phyloP scores from a whole-genome alignment of 2,329 filamentous ascomycete species.

The Ascosphaera apis region DNA sequence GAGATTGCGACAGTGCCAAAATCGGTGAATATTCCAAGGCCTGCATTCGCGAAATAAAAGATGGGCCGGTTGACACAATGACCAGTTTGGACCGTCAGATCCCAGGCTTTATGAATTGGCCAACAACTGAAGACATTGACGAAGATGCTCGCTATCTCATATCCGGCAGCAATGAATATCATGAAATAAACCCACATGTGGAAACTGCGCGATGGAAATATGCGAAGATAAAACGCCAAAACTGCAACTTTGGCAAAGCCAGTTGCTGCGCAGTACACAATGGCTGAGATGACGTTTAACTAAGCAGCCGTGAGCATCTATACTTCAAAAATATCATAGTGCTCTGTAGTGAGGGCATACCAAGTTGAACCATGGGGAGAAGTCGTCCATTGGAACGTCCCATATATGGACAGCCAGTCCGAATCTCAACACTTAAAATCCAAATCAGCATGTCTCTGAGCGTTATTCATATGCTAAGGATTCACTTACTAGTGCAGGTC shows the following conservation, averaged over 20 bases:
- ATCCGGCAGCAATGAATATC: constrained; percentile 8
- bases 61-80: constrained; percentile 11
- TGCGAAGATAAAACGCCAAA: constrained; percentile 11
- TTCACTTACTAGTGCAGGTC: constrained; percentile 8
- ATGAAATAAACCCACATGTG: background rate
- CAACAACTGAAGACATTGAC: constrained; percentile 11
- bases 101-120: constrained; percentile 10
- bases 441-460: background rate
- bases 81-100: constrained; percentile 6
- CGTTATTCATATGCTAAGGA: background rate
- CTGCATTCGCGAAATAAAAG: constrained; percentile 12
- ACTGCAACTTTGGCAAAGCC: constrained; percentile 13
- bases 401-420: background rate
- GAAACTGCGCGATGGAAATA: constrained; percentile 10
- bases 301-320: constrained; percentile 4
- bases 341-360: background rate
- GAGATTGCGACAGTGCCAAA: constrained; percentile 11
- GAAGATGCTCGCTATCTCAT: constrained; percentile 10
- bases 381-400: background rate
- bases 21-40: constrained; percentile 11
- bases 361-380: background rate
- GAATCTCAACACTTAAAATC: constrained; percentile 5
- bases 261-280: constrained; percentile 11
- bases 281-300: constrained; percentile 11
- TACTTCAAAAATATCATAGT: background rate